These are phyloP conservation scores for Coffea canephora DNA, from an alignment of 257 asterid species.

Conservation along the genomic window DNA sequence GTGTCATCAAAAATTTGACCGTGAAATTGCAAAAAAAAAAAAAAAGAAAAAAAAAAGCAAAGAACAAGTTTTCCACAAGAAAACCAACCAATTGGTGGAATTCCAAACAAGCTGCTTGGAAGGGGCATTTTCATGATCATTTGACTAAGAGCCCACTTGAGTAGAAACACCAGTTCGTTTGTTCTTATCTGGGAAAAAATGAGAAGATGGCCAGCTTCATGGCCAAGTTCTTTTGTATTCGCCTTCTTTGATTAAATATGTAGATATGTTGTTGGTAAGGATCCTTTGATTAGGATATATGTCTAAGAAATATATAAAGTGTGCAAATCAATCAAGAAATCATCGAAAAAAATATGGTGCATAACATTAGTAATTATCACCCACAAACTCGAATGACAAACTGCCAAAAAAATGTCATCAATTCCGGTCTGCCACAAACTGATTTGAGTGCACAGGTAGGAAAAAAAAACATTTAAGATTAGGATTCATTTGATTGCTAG, in stretches of 20 bases:
- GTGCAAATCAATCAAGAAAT: too few species aligned
- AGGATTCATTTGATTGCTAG: not conserved
- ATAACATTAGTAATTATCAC: not conserved
- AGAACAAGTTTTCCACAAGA: too few species aligned
- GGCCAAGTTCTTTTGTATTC: slow-evolving; percentile 5
- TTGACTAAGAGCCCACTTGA: not conserved
- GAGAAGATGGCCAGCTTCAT: slow-evolving; percentile 10
- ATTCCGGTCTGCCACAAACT: slow-evolving; percentile 28
- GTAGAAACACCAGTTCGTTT: not conserved
- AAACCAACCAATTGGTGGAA: not conserved
- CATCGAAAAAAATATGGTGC: too few species aligned
- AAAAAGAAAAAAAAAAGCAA: too few species aligned
- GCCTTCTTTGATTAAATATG: not conserved
- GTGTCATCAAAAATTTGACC: too few species aligned
- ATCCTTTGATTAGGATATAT: too few species aligned
- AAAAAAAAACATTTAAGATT: not conserved
- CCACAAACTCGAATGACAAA: not conserved
- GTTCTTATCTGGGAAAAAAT: not conserved
- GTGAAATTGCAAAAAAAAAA: too few species aligned
- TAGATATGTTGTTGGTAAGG: too few species aligned
- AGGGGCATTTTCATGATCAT: not conserved
- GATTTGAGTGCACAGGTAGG: slow-evolving; percentile 3
- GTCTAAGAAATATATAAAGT: too few species aligned
- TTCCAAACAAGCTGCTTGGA: not conserved
- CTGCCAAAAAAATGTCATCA: slow-evolving; percentile 1